phyloP scores from a whole-genome alignment of 169 alveolate species.

The Eimeria sp. region DNA sequence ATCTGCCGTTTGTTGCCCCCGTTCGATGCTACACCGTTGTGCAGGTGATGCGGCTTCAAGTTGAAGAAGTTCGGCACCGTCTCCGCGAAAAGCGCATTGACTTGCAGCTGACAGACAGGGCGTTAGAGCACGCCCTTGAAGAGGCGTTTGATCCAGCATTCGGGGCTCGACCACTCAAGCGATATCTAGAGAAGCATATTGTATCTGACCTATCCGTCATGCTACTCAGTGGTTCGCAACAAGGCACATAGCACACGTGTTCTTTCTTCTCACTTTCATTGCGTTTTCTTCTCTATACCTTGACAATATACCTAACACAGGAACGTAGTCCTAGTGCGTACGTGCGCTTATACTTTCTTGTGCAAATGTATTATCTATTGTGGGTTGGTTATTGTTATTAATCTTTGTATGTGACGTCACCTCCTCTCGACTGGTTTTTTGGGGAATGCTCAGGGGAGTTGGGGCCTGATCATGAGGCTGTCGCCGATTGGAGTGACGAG shows the following conservation, averaged over 20 bases:
- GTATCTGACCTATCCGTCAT: conserved; percentile 75
- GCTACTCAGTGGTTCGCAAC: conserved; percentile 70
- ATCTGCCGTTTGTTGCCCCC: neutral
- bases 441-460: conserved; percentile 2
- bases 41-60: conserved; percentile 80
- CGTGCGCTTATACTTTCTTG: neutral
- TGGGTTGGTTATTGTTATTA: no score
- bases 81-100: conserved; percentile 36
- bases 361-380: neutral
- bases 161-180: conserved; percentile 85
- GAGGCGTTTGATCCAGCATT: conserved; percentile 82
- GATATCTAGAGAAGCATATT: conserved; percentile 73
- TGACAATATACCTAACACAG: neutral
- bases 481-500: conserved; percentile 43
- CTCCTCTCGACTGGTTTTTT: neutral
- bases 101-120: conserved; percentile 39
- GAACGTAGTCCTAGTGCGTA: neutral
- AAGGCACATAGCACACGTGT: neutral
- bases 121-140: conserved; percentile 34
- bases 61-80: conserved; percentile 57
- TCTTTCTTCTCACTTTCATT: neutral
- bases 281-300: neutral
- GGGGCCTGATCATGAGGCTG: conserved; percentile 57
- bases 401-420: neutral
- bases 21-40: neutral